These are phyloP conservation scores for Macaranga tanarius DNA, from an alignment of 441 rosid species.

Conservation along the genomic window DNA sequence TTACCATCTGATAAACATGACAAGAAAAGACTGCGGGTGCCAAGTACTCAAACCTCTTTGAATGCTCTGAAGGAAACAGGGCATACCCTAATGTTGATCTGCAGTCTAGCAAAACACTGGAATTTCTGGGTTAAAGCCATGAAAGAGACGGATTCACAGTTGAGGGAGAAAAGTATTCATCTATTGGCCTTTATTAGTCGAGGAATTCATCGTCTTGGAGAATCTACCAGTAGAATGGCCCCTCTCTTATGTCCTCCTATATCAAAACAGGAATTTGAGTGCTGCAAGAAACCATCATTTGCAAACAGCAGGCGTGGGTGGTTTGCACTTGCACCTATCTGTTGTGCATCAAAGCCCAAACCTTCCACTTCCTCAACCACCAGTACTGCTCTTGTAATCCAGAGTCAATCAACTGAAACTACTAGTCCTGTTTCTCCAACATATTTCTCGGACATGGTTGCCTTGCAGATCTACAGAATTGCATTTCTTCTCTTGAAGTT, in stretches of 20 bases:
- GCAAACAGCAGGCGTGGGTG: constrained; percentile 74
- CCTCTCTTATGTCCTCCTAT: constrained; percentile 67
- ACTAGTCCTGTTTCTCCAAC: constrained; percentile 50
- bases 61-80: constrained; percentile 76
- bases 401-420: constrained; percentile 50
- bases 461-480: constrained; percentile 77
- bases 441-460: constrained; percentile 72
- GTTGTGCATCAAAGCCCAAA: constrained; percentile 51
- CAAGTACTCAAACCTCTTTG: constrained; percentile 64
- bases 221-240: constrained; percentile 45
- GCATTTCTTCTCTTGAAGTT: constrained; percentile 72
- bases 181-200: constrained; percentile 84
- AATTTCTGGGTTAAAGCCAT: constrained; percentile 70
- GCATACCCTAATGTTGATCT: constrained; percentile 80
- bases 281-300: constrained; percentile 56
- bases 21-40: constrained; percentile 69
- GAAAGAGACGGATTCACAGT: constrained; percentile 70
- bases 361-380: constrained; percentile 40
- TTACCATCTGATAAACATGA: constrained; percentile 61
- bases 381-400: constrained; percentile 43
- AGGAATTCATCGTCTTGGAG: constrained; percentile 71
- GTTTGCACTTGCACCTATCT: constrained; percentile 76
- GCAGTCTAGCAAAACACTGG: constrained; percentile 68
- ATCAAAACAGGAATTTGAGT: constrained; percentile 67
- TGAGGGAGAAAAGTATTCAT: constrained; percentile 84